A percentile compares a stretch with the other conserved stretches of the same genome.
phyloP scores from a whole-genome alignment of 139 green algal genomes.

The Zygnema cylindricum region DNA sequence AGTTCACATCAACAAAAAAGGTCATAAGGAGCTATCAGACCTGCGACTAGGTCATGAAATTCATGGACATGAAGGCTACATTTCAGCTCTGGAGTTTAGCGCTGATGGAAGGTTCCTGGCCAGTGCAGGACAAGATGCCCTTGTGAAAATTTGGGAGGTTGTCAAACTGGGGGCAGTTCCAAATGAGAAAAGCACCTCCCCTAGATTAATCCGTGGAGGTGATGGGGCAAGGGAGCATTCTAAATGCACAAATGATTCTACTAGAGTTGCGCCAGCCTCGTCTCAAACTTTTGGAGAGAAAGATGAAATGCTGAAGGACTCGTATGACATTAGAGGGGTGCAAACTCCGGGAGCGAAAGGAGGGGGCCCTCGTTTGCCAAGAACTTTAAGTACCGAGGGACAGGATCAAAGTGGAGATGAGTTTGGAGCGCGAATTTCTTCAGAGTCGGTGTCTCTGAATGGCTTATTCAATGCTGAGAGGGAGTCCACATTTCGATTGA shows the following conservation, averaged over 20 bases:
- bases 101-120: constrained; percentile 79
- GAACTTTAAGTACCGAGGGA: too few relatives aligned
- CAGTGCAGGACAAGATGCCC: constrained; percentile 82
- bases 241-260: not conserved
- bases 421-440: not conserved
- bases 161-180: not conserved
- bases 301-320: not conserved
- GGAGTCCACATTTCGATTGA: constrained; percentile 33
- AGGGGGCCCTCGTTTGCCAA: not conserved
- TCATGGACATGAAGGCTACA: constrained; percentile 60
- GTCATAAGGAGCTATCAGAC: constrained; percentile 74
- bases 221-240: not conserved
- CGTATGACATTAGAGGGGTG: not conserved
- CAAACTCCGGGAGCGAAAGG: not conserved
- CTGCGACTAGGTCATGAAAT: constrained; percentile 70
- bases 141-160: constrained; percentile 64
- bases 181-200: not conserved
- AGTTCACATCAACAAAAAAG: constrained; percentile 72
- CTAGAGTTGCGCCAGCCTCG: too few relatives aligned
- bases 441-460: not conserved
- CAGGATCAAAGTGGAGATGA: not conserved
- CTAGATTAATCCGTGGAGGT: not conserved
- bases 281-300: too few relatives aligned
- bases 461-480: not conserved
- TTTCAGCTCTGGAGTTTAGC: constrained; percentile 72